Evolutionary conservation across 2,329 filamentous ascomycete genomes (phyloP).

Genomic region (Neofusicoccum ribis): DNA sequence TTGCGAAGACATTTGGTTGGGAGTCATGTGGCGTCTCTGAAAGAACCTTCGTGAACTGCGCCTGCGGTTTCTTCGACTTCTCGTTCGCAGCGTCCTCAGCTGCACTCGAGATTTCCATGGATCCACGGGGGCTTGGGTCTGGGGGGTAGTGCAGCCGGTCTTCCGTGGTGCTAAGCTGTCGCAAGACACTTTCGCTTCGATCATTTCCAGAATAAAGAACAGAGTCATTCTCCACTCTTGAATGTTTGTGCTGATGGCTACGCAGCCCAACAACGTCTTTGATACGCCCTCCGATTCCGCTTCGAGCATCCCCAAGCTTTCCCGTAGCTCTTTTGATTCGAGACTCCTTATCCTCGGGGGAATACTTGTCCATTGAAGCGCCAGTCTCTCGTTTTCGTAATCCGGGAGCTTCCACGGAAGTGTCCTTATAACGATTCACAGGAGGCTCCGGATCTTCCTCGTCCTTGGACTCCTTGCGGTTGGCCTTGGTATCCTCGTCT

Average conservation of each 20-base stretch:
- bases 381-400: constrained; percentile 32
- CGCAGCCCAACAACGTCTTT: constrained; percentile 74
- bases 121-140: constrained; percentile 14
- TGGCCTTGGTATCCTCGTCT: constrained; percentile 29
- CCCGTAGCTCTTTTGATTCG: constrained; percentile 74
- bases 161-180: background rate
- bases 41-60: constrained; percentile 28
- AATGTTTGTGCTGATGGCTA: constrained; percentile 41
- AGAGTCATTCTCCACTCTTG: constrained; percentile 42
- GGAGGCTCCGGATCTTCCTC: constrained; percentile 50
- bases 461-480: constrained; percentile 57
- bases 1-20: constrained; percentile 25
- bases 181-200: background rate
- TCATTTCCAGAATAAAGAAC: background rate
- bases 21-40: constrained; percentile 38
- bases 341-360: constrained; percentile 17
- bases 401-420: constrained; percentile 36
- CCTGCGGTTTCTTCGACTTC: background rate
- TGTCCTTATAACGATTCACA: constrained; percentile 53
- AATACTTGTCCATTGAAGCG: constrained; percentile 6
- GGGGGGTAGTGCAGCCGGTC: background rate
- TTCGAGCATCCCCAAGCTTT: constrained; percentile 77
- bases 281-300: constrained; percentile 73
- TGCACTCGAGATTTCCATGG: constrained; percentile 14
- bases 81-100: constrained; percentile 3